Evolutionary conservation across 148 eudicot species (phyloP).

Genomic region (Vaccinium myrtillus): DNA sequence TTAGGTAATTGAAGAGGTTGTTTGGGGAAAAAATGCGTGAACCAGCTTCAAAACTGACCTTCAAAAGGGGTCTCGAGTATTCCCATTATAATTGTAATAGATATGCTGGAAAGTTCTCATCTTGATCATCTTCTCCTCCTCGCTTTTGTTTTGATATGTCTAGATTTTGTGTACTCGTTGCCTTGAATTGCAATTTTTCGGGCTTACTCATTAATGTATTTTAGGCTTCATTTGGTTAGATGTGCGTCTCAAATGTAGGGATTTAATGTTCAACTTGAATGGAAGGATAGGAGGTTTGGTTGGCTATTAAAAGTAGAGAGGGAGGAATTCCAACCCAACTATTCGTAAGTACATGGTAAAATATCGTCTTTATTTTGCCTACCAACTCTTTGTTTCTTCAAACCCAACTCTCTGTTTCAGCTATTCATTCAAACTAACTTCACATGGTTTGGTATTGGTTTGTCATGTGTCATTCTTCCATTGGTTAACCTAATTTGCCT

Average conservation of each 20-base stretch:
- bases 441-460: not conserved
- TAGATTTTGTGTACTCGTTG: not conserved
- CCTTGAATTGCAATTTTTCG: conserved; percentile 1
- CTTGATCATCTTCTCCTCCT: not conserved
- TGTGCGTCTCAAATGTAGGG: not conserved
- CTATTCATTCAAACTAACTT: not conserved
- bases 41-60: too few relatives aligned
- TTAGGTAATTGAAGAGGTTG: too few relatives aligned
- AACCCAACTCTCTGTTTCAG: not conserved
- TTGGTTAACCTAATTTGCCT: not conserved
- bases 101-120: not conserved
- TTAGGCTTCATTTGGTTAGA: not conserved
- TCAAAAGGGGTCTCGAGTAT: too few relatives aligned
- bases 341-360: not conserved
- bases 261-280: not conserved
- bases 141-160: conserved; percentile 8
- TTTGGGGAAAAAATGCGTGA: too few relatives aligned
- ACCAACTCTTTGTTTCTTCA: not conserved
- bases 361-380: not conserved
- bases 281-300: not conserved
- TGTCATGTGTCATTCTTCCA: not conserved
- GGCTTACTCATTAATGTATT: not conserved
- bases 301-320: not conserved
- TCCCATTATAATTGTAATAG: too few relatives aligned
- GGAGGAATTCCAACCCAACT: not conserved